phyloP scores from a whole-genome alignment of 75 land plant species.

The Isoetes taiwanensis region DNA sequence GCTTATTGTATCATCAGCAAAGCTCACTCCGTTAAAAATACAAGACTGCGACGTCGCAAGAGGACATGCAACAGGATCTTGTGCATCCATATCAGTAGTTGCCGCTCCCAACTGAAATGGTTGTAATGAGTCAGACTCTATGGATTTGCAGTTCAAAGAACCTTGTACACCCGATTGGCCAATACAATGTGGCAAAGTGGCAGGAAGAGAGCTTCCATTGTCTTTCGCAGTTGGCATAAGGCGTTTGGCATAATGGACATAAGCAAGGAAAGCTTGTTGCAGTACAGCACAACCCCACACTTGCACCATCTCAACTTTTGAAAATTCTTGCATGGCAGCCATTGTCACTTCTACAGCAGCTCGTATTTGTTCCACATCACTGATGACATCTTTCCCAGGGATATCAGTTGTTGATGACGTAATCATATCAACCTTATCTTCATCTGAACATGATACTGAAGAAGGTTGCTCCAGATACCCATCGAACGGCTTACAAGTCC shows the following conservation, averaged over 20 bases:
- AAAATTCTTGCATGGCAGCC: conserved; percentile 14
- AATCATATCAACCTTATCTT: background rate
- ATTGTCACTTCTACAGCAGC: conserved; percentile 15
- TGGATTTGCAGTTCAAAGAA: too few relatives aligned
- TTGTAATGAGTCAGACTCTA: too few relatives aligned
- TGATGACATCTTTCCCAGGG: background rate
- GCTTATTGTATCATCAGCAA: too few relatives aligned
- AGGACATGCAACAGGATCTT: too few relatives aligned
- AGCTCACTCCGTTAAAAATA: too few relatives aligned
- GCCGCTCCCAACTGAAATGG: too few relatives aligned
- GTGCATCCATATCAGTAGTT: too few relatives aligned
- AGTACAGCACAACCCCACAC: conserved; percentile 21
- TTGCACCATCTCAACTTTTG: conserved; percentile 18
- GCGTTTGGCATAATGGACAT: conserved; percentile 12
- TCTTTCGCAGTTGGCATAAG: background rate
- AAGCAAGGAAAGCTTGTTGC: conserved; percentile 15
- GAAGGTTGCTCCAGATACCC: background rate
- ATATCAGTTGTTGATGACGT: background rate
- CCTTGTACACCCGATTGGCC: background rate
- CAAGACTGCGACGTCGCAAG: too few relatives aligned
- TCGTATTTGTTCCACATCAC: background rate
- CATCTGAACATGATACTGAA: background rate
- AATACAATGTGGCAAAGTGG: background rate
- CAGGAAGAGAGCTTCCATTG: background rate
- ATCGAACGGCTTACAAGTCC: too few relatives aligned